Evolutionary conservation across 1,139 yeast species (phyloP).

Genomic region (Nadsonia commutata): DNA sequence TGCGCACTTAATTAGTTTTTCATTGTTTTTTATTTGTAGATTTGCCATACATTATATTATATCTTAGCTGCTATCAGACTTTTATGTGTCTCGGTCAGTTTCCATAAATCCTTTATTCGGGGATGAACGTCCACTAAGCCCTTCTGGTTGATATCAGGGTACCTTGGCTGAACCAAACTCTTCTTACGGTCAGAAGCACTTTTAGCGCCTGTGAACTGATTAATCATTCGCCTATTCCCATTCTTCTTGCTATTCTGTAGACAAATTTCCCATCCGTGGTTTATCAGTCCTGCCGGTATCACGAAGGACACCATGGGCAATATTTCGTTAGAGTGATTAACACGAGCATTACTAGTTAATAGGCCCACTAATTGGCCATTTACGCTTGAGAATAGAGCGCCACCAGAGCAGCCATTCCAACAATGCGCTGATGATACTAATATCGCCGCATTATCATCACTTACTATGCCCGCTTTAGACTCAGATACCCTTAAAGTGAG

Average conservation of each 20-base stretch:
- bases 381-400: conserved; percentile 34
- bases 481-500: conserved; percentile 2
- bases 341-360: conserved; percentile 43
- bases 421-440: conserved; percentile 45
- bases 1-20: too few relatives aligned
- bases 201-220: too few relatives aligned
- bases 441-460: conserved; percentile 21
- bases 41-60: neutral
- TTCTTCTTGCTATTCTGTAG: too few relatives aligned
- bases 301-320: neutral
- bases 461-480: conserved; percentile 3
- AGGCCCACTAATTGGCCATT: conserved; percentile 34
- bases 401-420: conserved; percentile 73
- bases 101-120: neutral
- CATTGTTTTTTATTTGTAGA: too few relatives aligned
- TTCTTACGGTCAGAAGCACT: too few relatives aligned
- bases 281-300: neutral
- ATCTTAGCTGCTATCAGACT: neutral
- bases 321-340: neutral
- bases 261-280: neutral
- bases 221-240: too few relatives aligned
- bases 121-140: neutral
- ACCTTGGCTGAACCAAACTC: too few relatives aligned
- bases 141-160: too few relatives aligned
- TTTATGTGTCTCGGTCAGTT: neutral